Evolutionary conservation across 2,329 filamentous ascomycete genomes (phyloP).

Genomic region (Trichophaea hybrida): DNA sequence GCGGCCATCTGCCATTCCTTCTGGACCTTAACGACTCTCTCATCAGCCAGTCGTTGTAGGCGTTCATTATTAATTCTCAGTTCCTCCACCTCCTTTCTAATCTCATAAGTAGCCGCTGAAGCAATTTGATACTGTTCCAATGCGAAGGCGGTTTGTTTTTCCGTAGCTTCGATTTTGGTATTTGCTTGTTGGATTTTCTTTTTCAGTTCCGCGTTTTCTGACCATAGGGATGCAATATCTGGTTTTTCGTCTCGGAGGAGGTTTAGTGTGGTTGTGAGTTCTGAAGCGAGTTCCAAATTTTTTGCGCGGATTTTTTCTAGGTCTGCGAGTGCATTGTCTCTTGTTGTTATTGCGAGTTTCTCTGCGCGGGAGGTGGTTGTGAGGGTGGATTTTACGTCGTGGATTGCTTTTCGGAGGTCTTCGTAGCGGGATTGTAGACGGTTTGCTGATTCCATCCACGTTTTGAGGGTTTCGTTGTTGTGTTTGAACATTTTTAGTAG

Average conservation of each 20-base stretch:
- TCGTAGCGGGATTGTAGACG: slow-evolving; percentile 14
- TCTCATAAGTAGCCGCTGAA: slow-evolving; percentile 36
- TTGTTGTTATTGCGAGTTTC: slow-evolving; percentile 2
- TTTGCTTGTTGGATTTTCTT: slow-evolving; percentile 26
- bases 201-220: slow-evolving; percentile 27
- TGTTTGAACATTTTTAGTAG: slow-evolving; percentile 9
- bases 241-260: background rate
- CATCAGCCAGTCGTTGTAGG: slow-evolving; percentile 27
- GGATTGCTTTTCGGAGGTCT: slow-evolving; percentile 7
- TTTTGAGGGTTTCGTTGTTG: slow-evolving; percentile 7
- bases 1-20: slow-evolving; percentile 34
- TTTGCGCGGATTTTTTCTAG: background rate
- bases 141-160: slow-evolving; percentile 43
- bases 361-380: slow-evolving; percentile 10
- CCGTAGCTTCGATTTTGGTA: slow-evolving; percentile 23
- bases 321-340: slow-evolving; percentile 3
- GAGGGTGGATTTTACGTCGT: slow-evolving; percentile 3
- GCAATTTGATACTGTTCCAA: slow-evolving; percentile 46
- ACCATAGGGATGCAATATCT: slow-evolving; percentile 6
- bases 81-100: slow-evolving; percentile 36
- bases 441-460: slow-evolving; percentile 17
- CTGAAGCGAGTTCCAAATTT: slow-evolving; percentile 3
- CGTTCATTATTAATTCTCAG: slow-evolving; percentile 32
- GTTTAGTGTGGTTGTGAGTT: background rate
- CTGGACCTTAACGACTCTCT: slow-evolving; percentile 38